Evolutionary conservation across 306 rosid species (phyloP).

Genomic region (Fagus sylvatica): DNA sequence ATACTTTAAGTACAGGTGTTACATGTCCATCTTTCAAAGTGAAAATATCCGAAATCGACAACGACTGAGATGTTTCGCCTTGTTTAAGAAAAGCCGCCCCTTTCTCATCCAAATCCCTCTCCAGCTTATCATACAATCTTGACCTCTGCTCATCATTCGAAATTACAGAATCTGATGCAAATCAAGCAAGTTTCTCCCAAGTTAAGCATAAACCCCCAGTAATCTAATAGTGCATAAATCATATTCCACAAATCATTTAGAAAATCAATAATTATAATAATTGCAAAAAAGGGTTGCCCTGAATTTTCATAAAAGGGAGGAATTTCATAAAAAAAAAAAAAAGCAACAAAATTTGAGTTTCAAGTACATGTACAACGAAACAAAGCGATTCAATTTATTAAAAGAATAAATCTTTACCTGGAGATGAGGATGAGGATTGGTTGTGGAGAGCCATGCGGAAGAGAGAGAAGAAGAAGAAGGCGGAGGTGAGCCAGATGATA

Average conservation of each 20-base stretch:
- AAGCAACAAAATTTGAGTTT: too few species aligned
- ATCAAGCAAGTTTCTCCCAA: slow-evolving; percentile 27
- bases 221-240: not conserved
- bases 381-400: too few species aligned
- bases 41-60: slow-evolving; percentile 84
- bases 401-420: slow-evolving; percentile 18
- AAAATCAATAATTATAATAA: too few species aligned
- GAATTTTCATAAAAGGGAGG: too few species aligned
- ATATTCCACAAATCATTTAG: too few species aligned
- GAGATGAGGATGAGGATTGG: slow-evolving; percentile 33
- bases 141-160: slow-evolving; percentile 56
- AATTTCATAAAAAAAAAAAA: too few species aligned
- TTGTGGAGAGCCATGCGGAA: slow-evolving; percentile 59
- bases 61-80: slow-evolving; percentile 91
- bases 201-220: not conserved
- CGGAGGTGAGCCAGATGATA: slow-evolving; percentile 66
- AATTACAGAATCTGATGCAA: slow-evolving; percentile 39
- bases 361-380: too few species aligned
- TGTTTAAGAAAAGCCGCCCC: slow-evolving; percentile 76
- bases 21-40: slow-evolving; percentile 72
- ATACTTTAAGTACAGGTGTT: slow-evolving; percentile 75
- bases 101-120: slow-evolving; percentile 66
- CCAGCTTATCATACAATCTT: slow-evolving; percentile 77
- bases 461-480: slow-evolving; percentile 55
- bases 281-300: too few species aligned